These are phyloP conservation scores for Backusella macrospora DNA, from an alignment of 192 early-diverging fungal genomes.

Conservation along the genomic window DNA sequence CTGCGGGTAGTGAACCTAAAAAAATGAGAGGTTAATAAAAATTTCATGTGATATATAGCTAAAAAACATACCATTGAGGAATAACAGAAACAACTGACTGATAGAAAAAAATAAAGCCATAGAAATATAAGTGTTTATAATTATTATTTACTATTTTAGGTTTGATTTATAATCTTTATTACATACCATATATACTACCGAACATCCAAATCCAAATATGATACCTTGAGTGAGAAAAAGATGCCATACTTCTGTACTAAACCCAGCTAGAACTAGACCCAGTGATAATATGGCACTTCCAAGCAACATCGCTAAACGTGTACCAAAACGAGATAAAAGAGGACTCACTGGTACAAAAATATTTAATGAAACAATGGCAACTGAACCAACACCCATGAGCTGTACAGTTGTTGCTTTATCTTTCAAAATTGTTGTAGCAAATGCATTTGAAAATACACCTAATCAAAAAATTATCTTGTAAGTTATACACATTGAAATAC, in stretches of 20 bases:
- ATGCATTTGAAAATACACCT: conserved; percentile 34
- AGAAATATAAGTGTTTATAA: not conserved
- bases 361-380: conserved; percentile 19
- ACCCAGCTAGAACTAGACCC: conserved; percentile 34
- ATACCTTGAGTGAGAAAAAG: conserved; percentile 64
- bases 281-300: conserved; percentile 27
- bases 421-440: conserved; percentile 8
- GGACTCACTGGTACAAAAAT: conserved; percentile 19
- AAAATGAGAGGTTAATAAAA: not conserved
- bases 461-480: conserved; percentile 1
- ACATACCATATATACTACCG: conserved; percentile 31
- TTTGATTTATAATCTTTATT: not conserved
- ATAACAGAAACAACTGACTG: conserved; percentile 29
- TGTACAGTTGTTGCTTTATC: conserved; percentile 23
- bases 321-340: conserved; percentile 15
- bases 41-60: not conserved
- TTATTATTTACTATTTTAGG: not conserved
- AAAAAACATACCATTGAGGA: conserved; percentile 58
- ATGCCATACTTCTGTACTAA: conserved; percentile 57
- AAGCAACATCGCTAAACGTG: conserved; percentile 17
- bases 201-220: conserved; percentile 54
- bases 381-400: conserved; percentile 27
- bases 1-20: conserved; percentile 47
- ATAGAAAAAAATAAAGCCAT: not conserved
- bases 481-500: not conserved